These are phyloP conservation scores for Hypoxylon sp. DNA, from an alignment of 2,329 filamentous ascomycete genomes.

Conservation along the genomic window DNA sequence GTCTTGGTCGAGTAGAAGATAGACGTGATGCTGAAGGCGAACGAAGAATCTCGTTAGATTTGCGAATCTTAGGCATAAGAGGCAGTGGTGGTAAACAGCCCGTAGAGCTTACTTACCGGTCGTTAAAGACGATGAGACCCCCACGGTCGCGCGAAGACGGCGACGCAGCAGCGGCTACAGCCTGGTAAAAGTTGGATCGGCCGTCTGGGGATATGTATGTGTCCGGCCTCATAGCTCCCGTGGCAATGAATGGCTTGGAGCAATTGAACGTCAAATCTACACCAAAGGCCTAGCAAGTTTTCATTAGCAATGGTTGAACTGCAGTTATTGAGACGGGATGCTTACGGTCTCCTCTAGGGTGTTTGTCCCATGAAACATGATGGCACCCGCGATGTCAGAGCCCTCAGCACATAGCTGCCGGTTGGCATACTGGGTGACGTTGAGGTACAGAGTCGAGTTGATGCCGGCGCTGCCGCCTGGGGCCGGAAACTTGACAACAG, in stretches of 20 bases:
- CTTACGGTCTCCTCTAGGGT: conserved; percentile 60
- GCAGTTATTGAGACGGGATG: neutral
- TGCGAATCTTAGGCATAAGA: neutral
- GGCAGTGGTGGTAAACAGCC: neutral
- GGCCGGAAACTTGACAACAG: conserved; percentile 40
- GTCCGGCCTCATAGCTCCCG: conserved; percentile 63
- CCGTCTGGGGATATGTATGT: conserved; percentile 63
- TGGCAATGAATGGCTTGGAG: conserved; percentile 59
- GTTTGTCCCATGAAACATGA: conserved; percentile 59
- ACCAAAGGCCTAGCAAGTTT: conserved; percentile 54
- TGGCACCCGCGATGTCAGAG: conserved; percentile 37
- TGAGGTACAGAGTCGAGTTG: conserved; percentile 46
- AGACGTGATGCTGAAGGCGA: conserved; percentile 52
- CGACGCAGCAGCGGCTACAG: conserved; percentile 57
- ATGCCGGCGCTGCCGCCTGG: conserved; percentile 42
- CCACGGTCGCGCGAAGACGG: conserved; percentile 53
- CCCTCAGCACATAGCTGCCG: conserved; percentile 42
- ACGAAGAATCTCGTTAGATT: neutral
- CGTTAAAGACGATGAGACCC: conserved; percentile 60
- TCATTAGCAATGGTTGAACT: neutral
- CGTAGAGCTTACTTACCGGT: conserved; percentile 38
- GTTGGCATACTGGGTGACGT: conserved; percentile 46
- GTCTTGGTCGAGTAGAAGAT: conserved; percentile 63
- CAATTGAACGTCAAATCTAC: conserved; percentile 60
- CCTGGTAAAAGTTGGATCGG: conserved; percentile 60